phyloP scores from a whole-genome alignment of 2,329 filamentous ascomycete species.

The Bipolaris gigantea region DNA sequence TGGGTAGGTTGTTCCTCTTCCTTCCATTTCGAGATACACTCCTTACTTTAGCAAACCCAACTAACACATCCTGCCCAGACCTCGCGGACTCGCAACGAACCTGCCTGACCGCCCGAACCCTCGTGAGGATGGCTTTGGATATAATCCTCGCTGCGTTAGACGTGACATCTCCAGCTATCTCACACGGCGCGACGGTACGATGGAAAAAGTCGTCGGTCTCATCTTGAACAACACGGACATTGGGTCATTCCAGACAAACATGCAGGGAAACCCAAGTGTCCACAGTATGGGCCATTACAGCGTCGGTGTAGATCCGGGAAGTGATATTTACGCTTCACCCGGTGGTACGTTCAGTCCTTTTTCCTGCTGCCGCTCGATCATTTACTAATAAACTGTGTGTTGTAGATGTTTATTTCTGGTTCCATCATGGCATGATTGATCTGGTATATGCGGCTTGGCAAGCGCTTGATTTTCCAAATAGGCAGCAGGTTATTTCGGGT shows the following conservation, averaged over 20 bases:
- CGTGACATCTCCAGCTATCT: conserved; percentile 44
- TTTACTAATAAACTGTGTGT: neutral
- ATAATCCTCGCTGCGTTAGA: conserved; percentile 47
- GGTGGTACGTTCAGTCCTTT: conserved; percentile 17
- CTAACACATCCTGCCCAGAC: conserved; percentile 14
- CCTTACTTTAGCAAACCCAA: neutral
- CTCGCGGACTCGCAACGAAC: conserved; percentile 25
- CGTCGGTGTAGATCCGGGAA: conserved; percentile 49
- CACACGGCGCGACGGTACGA: conserved; percentile 30
- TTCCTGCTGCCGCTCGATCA: too few species aligned
- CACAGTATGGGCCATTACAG: conserved; percentile 53
- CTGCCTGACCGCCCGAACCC: conserved; percentile 46
- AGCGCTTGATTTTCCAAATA: conserved; percentile 45
- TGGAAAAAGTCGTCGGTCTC: conserved; percentile 32
- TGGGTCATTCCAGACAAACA: conserved; percentile 43
- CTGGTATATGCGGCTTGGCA: conserved; percentile 56
- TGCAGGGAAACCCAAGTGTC: conserved; percentile 45
- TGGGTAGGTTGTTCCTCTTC: conserved; percentile 20
- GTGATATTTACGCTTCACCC: conserved; percentile 51
- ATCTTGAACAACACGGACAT: conserved; percentile 34
- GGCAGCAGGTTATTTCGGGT: conserved; percentile 47
- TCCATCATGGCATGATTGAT: conserved; percentile 56
- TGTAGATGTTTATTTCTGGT: conserved; percentile 51
- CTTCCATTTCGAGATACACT: neutral
- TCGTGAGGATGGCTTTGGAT: conserved; percentile 33